phyloP scores from a whole-genome alignment of 768 basidiomycete genomes.

The Pleurotus pulmonarius region DNA sequence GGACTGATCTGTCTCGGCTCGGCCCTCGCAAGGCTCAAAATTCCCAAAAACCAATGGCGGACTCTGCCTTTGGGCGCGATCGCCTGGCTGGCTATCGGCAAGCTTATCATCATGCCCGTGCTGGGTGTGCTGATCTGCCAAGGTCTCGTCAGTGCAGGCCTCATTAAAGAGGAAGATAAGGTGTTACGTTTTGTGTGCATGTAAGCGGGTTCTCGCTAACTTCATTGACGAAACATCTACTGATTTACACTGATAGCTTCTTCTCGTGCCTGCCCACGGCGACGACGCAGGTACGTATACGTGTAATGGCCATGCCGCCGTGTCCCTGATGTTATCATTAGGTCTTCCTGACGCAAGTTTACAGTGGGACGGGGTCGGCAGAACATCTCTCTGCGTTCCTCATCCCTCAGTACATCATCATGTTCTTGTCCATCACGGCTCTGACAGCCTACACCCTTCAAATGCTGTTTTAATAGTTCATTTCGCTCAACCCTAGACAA shows the following conservation, averaged over 20 bases:
- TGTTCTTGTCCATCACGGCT: conserved; percentile 48
- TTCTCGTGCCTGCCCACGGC: conserved; percentile 60
- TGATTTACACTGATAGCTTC: conserved; percentile 33
- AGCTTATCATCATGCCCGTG: conserved; percentile 42
- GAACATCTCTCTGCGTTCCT: conserved; percentile 61
- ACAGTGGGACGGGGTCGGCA: conserved; percentile 61
- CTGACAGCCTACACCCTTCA: conserved; percentile 44
- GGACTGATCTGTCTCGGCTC: conserved; percentile 62
- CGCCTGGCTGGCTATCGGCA: conserved; percentile 34
- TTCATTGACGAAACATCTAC: neutral
- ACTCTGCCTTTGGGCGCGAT: conserved; percentile 39
- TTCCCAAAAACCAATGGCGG: conserved; percentile 34
- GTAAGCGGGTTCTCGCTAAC: conserved; percentile 31
- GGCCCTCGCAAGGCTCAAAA: conserved; percentile 44
- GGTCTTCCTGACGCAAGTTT: conserved; percentile 63
- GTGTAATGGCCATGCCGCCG: neutral
- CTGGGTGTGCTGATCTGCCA: conserved; percentile 45
- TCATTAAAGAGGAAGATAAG: conserved; percentile 36
- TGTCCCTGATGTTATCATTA: conserved; percentile 15
- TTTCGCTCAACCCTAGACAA: too few relatives aligned
- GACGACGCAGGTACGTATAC: conserved; percentile 46
- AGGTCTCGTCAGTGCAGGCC: conserved; percentile 27
- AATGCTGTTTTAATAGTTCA: conserved; percentile 30
- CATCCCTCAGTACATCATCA: conserved; percentile 56
- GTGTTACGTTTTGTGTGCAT: conserved; percentile 51